These are phyloP conservation scores for Ustilago shanxiensis DNA, from an alignment of 1,284 basidiomycete genomes.

Conservation along the genomic window DNA sequence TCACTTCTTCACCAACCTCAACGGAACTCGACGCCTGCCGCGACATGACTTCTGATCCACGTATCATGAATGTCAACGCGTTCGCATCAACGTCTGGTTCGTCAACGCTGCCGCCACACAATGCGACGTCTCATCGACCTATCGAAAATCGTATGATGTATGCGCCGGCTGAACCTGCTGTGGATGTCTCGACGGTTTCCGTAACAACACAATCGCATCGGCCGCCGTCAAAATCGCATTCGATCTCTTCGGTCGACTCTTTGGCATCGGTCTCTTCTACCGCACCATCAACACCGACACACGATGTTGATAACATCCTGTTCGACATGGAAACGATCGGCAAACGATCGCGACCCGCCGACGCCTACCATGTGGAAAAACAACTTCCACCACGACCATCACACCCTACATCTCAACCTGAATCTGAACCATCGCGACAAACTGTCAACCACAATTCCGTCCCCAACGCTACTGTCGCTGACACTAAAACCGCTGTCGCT, in stretches of 20 bases:
- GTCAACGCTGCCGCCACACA: constrained; percentile 4
- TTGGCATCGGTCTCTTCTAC: constrained; percentile 21
- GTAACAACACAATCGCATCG: constrained; percentile 30
- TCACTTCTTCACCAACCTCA: constrained; percentile 15
- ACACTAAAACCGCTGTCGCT: constrained; percentile 11
- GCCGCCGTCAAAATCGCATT: constrained; percentile 35
- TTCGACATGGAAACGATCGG: constrained; percentile 37
- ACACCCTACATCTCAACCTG: constrained; percentile 2
- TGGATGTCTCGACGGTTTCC: constrained; percentile 20
- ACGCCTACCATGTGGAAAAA: constrained; percentile 20
- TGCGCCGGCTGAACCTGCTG: constrained; percentile 16
- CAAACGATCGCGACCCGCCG: constrained; percentile 25
- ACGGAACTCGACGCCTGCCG: neutral
- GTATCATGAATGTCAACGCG: constrained; percentile 1
- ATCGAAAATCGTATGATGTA: constrained; percentile 14
- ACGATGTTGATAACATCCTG: constrained; percentile 27
- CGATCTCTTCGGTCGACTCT: constrained; percentile 35
- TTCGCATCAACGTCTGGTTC: constrained; percentile 10
- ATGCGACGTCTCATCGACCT: constrained; percentile 8
- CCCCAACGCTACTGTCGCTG: neutral
- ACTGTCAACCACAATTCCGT: neutral
- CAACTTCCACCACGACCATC: constrained; percentile 15
- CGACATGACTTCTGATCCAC: neutral
- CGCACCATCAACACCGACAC: constrained; percentile 33
- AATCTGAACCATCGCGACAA: constrained; percentile 1